Evolutionary conservation across 148 eudicot genomes (phyloP).

Genomic region (Selenicereus undatus): DNA sequence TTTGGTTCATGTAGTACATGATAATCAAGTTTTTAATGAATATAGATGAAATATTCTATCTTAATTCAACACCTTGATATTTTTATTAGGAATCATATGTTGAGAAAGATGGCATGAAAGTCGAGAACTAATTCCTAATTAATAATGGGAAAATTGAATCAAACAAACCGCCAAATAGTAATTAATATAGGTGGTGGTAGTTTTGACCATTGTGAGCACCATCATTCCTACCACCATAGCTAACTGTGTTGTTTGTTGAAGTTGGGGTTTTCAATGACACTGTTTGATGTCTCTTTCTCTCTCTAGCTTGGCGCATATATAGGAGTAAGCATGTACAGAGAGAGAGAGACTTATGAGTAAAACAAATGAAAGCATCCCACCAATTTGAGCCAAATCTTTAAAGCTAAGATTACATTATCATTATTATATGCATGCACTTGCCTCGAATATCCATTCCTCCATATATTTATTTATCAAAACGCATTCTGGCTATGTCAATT

Average conservation of each 20-base stretch:
- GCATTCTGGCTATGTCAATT: not conserved
- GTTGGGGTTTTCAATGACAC: not conserved
- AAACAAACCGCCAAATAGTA: not conserved
- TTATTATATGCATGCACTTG: not conserved
- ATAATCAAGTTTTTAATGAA: too few relatives aligned
- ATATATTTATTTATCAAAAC: too few relatives aligned
- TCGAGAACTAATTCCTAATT: not conserved
- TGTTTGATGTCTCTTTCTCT: not conserved
- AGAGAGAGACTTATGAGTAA: not conserved
- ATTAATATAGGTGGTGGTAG: not conserved
- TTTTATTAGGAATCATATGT: not conserved
- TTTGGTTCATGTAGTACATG: too few relatives aligned
- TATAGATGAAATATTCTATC: too few relatives aligned
- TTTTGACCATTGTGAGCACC: not conserved
- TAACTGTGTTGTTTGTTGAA: not conserved
- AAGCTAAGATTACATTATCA: not conserved
- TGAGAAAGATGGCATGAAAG: not conserved
- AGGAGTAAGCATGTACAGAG: not conserved
- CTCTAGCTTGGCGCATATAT: not conserved
- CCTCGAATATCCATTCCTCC: not conserved
- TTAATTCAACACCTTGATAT: too few relatives aligned
- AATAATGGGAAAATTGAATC: not conserved
- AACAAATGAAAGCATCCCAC: conserved; percentile 7
- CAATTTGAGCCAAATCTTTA: not conserved
- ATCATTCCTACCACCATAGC: conserved; percentile 2